A percentile compares a stretch with the other conserved stretches of the same genome.
These are phyloP conservation scores for Isoetes engelmannii DNA, from an alignment of 83 land plant species.

Conservation along the genomic window DNA sequence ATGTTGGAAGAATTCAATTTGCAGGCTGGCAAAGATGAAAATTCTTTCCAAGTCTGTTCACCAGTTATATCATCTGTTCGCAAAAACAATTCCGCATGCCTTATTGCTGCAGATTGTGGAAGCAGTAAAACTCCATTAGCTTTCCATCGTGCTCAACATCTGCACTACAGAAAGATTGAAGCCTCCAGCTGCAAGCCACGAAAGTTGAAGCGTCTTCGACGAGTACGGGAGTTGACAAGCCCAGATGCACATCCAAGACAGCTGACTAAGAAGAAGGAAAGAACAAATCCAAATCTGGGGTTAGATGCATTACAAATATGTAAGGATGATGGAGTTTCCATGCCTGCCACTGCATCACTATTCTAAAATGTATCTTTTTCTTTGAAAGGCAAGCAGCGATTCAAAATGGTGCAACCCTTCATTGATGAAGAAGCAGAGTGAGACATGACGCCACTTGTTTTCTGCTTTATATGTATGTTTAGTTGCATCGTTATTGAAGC, in stretches of 20 bases:
- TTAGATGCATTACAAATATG: background rate
- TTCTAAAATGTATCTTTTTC: background rate
- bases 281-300: slow-evolving; percentile 3
- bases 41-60: background rate
- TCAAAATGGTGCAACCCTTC: slow-evolving; percentile 28
- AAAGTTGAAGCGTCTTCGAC: slow-evolving; percentile 59
- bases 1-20: background rate
- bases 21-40: slow-evolving; percentile 1
- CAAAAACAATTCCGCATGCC: slow-evolving; percentile 35
- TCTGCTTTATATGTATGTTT: background rate
- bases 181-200: slow-evolving; percentile 4
- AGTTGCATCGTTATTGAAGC: background rate
- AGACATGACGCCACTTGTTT: slow-evolving; percentile 15
- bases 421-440: slow-evolving; percentile 98
- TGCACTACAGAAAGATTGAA: no score
- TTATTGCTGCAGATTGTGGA: slow-evolving; percentile 43
- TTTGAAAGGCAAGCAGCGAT: slow-evolving; percentile 4
- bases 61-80: background rate
- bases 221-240: slow-evolving; percentile 22
- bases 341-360: background rate
- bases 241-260: slow-evolving; percentile 4
- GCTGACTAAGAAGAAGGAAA: background rate
- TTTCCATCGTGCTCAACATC: no score
- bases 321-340: background rate
- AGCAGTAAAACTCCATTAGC: slow-evolving; percentile 19